Evolutionary conservation across 2,329 filamentous ascomycete species (phyloP), one percentile per base, ranked within the genome.

Genomic region (Colletotrichum paranaense): DNA sequence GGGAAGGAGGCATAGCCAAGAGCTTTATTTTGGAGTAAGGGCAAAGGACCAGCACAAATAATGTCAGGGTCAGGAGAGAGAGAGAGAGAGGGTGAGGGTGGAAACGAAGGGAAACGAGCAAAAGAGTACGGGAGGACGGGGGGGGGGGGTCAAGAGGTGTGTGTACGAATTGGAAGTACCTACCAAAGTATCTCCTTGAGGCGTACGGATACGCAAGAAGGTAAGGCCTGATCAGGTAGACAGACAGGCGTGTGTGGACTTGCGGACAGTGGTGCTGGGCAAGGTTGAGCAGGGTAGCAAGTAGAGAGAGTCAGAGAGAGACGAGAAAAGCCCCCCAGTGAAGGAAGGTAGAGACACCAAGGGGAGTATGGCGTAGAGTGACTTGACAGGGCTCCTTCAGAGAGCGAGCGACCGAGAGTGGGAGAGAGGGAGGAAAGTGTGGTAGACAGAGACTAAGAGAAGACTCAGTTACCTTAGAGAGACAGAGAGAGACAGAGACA

Each of bases 11-110:
- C 67, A 72, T 72, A 67, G 71, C 71, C 70, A 73, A 73, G 67
- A 67, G 67, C 71, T 67, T 72, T 73, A 71, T 73, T 70, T 73
- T 73, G 71, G 67, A 72, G 62, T 67, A 73, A 71, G 71, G 67
- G 67, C 71, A 70, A 60, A 72, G 62, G 62, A 67, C 46, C 67
- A 71, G 62, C 67, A 53, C 60, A 67, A 60, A 59, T 62, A 69
- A 64, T 69, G 70, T 62, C 71, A 73, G 62, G 68, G 71, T 72
- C 67, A 73, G 62, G 67, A 72, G 67, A 66, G 66, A 58, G 67
- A 66, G 66, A 58, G 58, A 49, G 59, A 22, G 30, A 28, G 14
- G 22, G 32, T 38, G 49, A 46, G 42, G 67, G 71, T 73, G 71
- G 71, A 73, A 73, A 73, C 71, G 71, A 73, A 69, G 66, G 70